Evolutionary conservation across 129 eudicot genomes (phyloP).

Genomic region (Artemisia tridentata): DNA sequence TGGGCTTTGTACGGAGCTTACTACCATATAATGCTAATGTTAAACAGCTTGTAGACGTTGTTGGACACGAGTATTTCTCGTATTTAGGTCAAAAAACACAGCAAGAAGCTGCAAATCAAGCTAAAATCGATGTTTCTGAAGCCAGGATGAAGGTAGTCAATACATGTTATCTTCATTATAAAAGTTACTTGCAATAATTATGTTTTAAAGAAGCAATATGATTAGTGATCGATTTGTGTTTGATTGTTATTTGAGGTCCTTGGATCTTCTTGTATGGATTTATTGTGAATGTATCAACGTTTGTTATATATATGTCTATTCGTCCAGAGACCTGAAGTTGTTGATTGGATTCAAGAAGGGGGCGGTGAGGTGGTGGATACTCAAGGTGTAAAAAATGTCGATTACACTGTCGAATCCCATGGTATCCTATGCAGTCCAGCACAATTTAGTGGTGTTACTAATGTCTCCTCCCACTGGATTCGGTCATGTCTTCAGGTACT

Average conservation of each 20-base stretch:
- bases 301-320: too few species aligned
- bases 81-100: constrained; percentile 67
- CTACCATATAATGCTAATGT: constrained; percentile 69
- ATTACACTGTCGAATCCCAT: constrained; percentile 74
- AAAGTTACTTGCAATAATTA: neutral
- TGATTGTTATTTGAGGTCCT: constrained; percentile 32
- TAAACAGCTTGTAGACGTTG: constrained; percentile 63
- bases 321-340: too few species aligned
- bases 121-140: constrained; percentile 68
- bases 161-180: too few species aligned
- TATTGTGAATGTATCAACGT: too few species aligned
- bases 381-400: constrained; percentile 32
- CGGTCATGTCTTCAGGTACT: constrained; percentile 70
- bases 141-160: constrained; percentile 52
- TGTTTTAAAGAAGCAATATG: too few species aligned
- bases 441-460: constrained; percentile 31
- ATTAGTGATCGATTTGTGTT: neutral
- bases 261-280: too few species aligned
- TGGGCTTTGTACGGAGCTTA: too few species aligned
- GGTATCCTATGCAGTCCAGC: constrained; percentile 44
- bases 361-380: constrained; percentile 68
- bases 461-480: constrained; percentile 86
- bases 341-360: constrained; percentile 77
- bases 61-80: constrained; percentile 65
- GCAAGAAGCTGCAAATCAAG: constrained; percentile 71